These are phyloP conservation scores for Lizonia empirigonia DNA, from an alignment of 2,329 filamentous ascomycete genomes.

Conservation along the genomic window DNA sequence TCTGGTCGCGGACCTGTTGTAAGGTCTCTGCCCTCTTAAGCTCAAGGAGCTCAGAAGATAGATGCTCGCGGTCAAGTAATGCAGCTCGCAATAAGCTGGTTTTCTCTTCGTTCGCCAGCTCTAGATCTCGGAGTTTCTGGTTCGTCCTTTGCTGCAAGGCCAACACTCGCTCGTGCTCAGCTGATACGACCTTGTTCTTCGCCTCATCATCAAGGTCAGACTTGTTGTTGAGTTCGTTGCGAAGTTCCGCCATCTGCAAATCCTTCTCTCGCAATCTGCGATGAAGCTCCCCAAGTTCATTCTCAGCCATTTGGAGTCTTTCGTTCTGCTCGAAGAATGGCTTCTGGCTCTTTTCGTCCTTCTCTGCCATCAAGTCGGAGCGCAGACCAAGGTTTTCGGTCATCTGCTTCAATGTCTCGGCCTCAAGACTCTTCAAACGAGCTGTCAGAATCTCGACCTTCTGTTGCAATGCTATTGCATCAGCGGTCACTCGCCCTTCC, in stretches of 20 bases:
- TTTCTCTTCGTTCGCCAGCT: constrained; percentile 46
- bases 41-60: constrained; percentile 41
- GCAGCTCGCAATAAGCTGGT: constrained; percentile 41
- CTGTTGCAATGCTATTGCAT: constrained; percentile 48
- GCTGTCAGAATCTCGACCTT: constrained; percentile 48
- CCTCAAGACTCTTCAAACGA: constrained; percentile 46
- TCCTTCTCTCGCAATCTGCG: constrained; percentile 44
- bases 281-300: constrained; percentile 44
- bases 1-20: constrained; percentile 41
- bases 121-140: constrained; percentile 42
- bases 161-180: constrained; percentile 45
- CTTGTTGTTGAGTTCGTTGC: constrained; percentile 45
- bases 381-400: constrained; percentile 49
- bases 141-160: constrained; percentile 43
- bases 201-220: constrained; percentile 39
- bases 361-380: constrained; percentile 45
- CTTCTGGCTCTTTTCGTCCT: constrained; percentile 45
- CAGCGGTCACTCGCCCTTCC: constrained; percentile 38
- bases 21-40: constrained; percentile 41
- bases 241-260: constrained; percentile 43
- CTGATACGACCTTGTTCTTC: constrained; percentile 38
- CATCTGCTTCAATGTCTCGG: constrained; percentile 50
- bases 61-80: constrained; percentile 41
- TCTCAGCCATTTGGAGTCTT: constrained; percentile 44
- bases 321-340: constrained; percentile 49